Percentiles rank a stretch among this genome's conserved stretches.
These are phyloP conservation scores for Magnolia kwangsiensis DNA, from an alignment of 164 flowering plant genomes.

Conservation along the genomic window DNA sequence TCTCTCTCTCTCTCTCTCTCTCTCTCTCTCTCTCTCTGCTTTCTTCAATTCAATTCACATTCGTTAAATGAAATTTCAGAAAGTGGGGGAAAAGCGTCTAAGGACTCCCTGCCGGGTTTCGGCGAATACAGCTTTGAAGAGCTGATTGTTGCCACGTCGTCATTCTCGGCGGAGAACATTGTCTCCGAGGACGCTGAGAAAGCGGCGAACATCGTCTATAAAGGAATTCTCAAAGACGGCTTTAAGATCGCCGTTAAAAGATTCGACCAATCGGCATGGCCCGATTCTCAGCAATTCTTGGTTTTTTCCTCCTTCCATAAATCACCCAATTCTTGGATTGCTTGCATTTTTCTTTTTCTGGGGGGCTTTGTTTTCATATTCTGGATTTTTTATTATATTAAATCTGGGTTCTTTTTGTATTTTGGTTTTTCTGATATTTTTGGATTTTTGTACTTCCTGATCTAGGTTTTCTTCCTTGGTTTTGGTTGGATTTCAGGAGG, in stretches of 20 bases:
- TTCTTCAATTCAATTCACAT: neutral
- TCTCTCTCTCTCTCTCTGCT: slow-evolving; percentile 7
- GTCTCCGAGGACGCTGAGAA: slow-evolving; percentile 95
- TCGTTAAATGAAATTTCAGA: slow-evolving; percentile 23
- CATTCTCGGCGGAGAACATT: slow-evolving; percentile 67
- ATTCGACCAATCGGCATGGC: slow-evolving; percentile 83
- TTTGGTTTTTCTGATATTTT: neutral
- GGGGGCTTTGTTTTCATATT: neutral
- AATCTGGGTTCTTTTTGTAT: neutral
- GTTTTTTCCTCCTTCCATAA: slow-evolving; percentile 22
- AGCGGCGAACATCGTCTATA: slow-evolving; percentile 90
- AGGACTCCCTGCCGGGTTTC: slow-evolving; percentile 45
- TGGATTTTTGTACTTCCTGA: neutral
- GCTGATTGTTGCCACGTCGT: slow-evolving; percentile 62
- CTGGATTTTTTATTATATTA: neutral
- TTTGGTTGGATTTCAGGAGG: slow-evolving; percentile 15
- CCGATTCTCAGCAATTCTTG: slow-evolving; percentile 82
- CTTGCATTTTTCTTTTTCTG: neutral
- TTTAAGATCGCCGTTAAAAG: slow-evolving; percentile 80
- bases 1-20: slow-evolving; percentile 7
- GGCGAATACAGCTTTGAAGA: slow-evolving; percentile 65
- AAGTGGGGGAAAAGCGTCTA: slow-evolving; percentile 39
- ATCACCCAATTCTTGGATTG: neutral
- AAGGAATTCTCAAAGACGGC: slow-evolving; percentile 54
- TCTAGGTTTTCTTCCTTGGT: neutral